Conservation (phyloP, 2,329 filamentous ascomycete species). For the Aspergillus novoparasiticus region DNA sequence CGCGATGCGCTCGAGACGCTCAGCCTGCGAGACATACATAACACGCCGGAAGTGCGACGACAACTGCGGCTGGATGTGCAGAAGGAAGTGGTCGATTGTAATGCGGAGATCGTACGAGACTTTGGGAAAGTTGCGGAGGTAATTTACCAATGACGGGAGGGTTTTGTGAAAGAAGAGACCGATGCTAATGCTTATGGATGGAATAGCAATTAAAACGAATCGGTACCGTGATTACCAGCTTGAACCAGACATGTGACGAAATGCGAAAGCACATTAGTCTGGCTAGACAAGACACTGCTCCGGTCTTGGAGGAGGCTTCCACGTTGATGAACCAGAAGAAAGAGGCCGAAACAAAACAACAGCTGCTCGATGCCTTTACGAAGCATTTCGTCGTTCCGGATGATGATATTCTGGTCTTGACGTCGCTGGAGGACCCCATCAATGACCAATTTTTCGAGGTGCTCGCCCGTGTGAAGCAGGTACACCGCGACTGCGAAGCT, state of each 20-base stretch:
- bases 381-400: conserved; percentile 83
- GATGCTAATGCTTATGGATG: conserved; percentile 19
- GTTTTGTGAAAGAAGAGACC: background rate
- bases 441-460: conserved; percentile 81
- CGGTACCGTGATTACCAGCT: conserved; percentile 71
- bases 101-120: conserved; percentile 83
- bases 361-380: conserved; percentile 74
- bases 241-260: conserved; percentile 78
- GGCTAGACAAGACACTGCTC: conserved; percentile 73
- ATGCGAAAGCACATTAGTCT: conserved; percentile 77
- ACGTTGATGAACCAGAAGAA: conserved; percentile 71
- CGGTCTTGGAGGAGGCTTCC: conserved; percentile 76
- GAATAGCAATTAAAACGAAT: conserved; percentile 82
- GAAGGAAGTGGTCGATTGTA: conserved; percentile 89
- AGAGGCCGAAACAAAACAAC: conserved; percentile 77
- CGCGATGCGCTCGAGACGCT: conserved; percentile 79
- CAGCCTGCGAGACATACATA: conserved; percentile 70
- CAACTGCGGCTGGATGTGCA: conserved; percentile 81
- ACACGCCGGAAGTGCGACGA: conserved; percentile 76
- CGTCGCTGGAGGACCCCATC: conserved; percentile 77
- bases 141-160: conserved; percentile 28
- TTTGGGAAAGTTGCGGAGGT: conserved; percentile 90
- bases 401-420: conserved; percentile 74
- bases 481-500: conserved; percentile 85
- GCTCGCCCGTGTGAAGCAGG: conserved; percentile 78